A percentile compares a stretch with the other conserved stretches of the same genome.
Conservation (phyloP, 495 filamentous ascomycete genomes). For the Penicillium coffeae region DNA sequence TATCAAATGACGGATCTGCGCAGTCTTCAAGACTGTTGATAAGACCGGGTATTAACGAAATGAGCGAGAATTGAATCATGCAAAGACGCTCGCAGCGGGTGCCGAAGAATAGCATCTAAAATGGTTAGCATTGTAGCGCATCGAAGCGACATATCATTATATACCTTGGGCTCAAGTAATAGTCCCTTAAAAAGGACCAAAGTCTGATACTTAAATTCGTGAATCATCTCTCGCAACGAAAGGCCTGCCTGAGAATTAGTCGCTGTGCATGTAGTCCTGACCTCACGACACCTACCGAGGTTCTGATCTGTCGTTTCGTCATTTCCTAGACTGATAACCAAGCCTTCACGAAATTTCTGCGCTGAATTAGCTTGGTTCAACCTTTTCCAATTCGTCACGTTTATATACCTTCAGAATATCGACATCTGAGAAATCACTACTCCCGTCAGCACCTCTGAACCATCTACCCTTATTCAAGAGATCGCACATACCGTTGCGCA, state of each 20-base stretch:
- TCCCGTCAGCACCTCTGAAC: neutral
- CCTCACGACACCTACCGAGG: constrained; percentile 54
- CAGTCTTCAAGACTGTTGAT: constrained; percentile 84
- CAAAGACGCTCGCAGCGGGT: constrained; percentile 89
- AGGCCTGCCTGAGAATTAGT: constrained; percentile 50
- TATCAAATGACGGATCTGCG: constrained; percentile 85
- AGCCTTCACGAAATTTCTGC: constrained; percentile 85
- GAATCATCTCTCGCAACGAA: constrained; percentile 85
- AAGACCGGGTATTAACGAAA: constrained; percentile 89
- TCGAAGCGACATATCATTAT: neutral
- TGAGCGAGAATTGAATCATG: constrained; percentile 96
- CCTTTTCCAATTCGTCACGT: constrained; percentile 2
- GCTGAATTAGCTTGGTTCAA: constrained; percentile 19
- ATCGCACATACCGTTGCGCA: constrained; percentile 73
- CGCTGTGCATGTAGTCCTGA: neutral
- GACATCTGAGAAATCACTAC: constrained; percentile 66
- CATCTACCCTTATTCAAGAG: neutral
- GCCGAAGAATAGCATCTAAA: constrained; percentile 96
- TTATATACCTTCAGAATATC: constrained; percentile 64
- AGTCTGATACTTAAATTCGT: constrained; percentile 91
- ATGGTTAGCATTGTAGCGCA: constrained; percentile 5
- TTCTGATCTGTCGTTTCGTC: constrained; percentile 79
- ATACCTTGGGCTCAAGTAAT: constrained; percentile 90
- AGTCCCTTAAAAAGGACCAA: constrained; percentile 90
- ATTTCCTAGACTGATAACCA: constrained; percentile 62